phyloP scores from a whole-genome alignment of 164 flowering plant genomes.

The Nymphaea thermarum region DNA sequence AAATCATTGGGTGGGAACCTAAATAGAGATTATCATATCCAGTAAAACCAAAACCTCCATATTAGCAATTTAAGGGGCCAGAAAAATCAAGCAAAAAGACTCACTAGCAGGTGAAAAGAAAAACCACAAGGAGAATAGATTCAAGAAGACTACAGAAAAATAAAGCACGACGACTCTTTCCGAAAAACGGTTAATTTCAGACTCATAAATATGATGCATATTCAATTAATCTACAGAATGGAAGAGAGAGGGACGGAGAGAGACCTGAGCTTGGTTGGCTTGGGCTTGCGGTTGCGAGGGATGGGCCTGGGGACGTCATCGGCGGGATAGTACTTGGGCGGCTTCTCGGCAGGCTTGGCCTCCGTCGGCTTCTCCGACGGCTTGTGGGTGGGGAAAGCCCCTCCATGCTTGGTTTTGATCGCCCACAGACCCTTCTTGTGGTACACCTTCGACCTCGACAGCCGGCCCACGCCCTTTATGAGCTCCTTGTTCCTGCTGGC shows the following conservation, averaged over 20 bases:
- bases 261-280: conserved; percentile 25
- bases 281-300: conserved; percentile 46
- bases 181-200: too few relatives aligned
- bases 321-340: conserved; percentile 81
- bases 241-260: not conserved
- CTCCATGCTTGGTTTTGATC: conserved; percentile 87
- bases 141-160: too few relatives aligned
- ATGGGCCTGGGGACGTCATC: conserved; percentile 80
- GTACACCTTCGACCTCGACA: conserved; percentile 69
- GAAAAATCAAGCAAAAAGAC: too few relatives aligned
- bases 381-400: conserved; percentile 57
- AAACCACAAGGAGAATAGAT: too few relatives aligned
- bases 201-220: too few relatives aligned
- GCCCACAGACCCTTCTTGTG: conserved; percentile 95
- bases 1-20: too few relatives aligned
- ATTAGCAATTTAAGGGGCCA: too few relatives aligned
- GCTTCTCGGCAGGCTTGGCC: conserved; percentile 20
- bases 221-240: too few relatives aligned
- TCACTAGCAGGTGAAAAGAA: too few relatives aligned
- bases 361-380: conserved; percentile 14
- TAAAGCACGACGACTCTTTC: too few relatives aligned
- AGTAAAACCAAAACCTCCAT: too few relatives aligned
- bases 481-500: conserved; percentile 53
- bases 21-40: too few relatives aligned
- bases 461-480: conserved; percentile 57